These are phyloP conservation scores for Penicillium sp. DNA, from an alignment of 2,329 filamentous ascomycete species.

Conservation along the genomic window DNA sequence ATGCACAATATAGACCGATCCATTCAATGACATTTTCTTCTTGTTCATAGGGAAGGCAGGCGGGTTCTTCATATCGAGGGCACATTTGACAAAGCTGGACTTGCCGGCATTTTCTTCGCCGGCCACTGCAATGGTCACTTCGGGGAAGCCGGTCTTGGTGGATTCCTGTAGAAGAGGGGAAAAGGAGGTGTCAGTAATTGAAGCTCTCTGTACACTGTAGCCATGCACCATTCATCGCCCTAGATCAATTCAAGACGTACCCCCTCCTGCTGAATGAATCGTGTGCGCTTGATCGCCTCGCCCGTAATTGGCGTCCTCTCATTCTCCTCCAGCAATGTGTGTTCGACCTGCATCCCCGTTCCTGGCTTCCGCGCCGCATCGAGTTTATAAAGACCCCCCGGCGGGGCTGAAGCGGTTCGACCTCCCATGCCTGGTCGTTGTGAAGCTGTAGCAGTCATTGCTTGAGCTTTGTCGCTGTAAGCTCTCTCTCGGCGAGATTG, in stretches of 20 bases:
- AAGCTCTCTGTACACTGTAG: not conserved
- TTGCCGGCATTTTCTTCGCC: slow-evolving; percentile 58
- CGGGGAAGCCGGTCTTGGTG: slow-evolving; percentile 42
- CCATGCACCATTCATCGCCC: not conserved
- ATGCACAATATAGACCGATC: slow-evolving; percentile 56
- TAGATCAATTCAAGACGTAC: slow-evolving; percentile 19
- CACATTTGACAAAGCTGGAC: slow-evolving; percentile 58
- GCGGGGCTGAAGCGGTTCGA: slow-evolving; percentile 39
- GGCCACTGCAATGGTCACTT: slow-evolving; percentile 60
- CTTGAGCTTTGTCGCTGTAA: slow-evolving; percentile 34
- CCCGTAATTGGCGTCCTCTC: slow-evolving; percentile 21
- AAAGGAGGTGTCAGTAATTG: slow-evolving; percentile 14
- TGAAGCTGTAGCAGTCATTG: slow-evolving; percentile 21
- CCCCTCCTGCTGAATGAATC: slow-evolving; percentile 23
- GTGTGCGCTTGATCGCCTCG: slow-evolving; percentile 16
- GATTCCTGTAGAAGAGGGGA: slow-evolving; percentile 18
- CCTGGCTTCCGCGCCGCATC: slow-evolving; percentile 25
- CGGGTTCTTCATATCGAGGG: slow-evolving; percentile 53
- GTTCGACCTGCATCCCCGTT: slow-evolving; percentile 19
- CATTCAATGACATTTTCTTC: slow-evolving; percentile 59
- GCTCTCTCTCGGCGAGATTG: slow-evolving; percentile 32
- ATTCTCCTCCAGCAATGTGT: slow-evolving; percentile 34
- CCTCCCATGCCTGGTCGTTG: slow-evolving; percentile 34
- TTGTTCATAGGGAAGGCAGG: slow-evolving; percentile 44
- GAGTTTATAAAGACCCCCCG: slow-evolving; percentile 31